Percentiles rank a stretch among this genome's conserved stretches.
These are phyloP conservation scores for Epichloe gansuensis DNA, from an alignment of 2,329 filamentous ascomycete genomes.

Conservation along the genomic window DNA sequence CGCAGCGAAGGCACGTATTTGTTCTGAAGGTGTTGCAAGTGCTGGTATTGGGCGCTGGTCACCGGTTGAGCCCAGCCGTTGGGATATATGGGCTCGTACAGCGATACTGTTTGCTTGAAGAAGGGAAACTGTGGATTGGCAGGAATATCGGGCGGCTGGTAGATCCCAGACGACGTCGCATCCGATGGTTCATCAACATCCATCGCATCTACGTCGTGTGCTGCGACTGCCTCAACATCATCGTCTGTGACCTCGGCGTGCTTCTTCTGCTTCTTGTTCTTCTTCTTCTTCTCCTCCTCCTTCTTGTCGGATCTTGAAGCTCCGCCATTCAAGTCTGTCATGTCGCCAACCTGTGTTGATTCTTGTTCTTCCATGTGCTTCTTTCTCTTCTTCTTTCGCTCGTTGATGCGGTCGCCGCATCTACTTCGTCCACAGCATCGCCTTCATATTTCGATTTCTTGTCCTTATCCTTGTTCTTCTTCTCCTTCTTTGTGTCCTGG, in stretches of 20 bases:
- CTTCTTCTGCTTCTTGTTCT: constrained; percentile 14
- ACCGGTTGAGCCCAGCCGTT: constrained; percentile 57
- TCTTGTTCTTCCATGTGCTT: constrained; percentile 17
- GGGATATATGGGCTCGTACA: constrained; percentile 67
- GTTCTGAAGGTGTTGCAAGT: constrained; percentile 63
- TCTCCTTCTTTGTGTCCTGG: constrained; percentile 23
- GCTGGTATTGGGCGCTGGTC: constrained; percentile 59
- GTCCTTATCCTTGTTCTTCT: constrained; percentile 18
- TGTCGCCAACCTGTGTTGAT: constrained; percentile 5
- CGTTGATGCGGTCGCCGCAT: constrained; percentile 2
- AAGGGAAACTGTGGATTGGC: constrained; percentile 52
- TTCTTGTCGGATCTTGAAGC: constrained; percentile 21
- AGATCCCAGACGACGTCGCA: constrained; percentile 20
- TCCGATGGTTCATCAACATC: constrained; percentile 25
- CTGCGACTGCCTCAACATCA: neutral
- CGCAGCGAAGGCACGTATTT: constrained; percentile 62
- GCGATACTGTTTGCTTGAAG: constrained; percentile 64
- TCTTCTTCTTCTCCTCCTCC: constrained; percentile 17
- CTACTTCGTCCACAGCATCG: neutral
- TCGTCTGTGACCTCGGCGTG: constrained; percentile 14
- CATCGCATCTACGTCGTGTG: constrained; percentile 20
- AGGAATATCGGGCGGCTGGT: constrained; percentile 27
- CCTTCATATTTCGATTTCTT: constrained; percentile 9
- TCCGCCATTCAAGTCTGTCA: neutral
- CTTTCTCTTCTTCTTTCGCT: constrained; percentile 18